Evolutionary conservation across 2,329 filamentous ascomycete genomes (phyloP).

Genomic region (Neofusicoccum parvum): DNA sequence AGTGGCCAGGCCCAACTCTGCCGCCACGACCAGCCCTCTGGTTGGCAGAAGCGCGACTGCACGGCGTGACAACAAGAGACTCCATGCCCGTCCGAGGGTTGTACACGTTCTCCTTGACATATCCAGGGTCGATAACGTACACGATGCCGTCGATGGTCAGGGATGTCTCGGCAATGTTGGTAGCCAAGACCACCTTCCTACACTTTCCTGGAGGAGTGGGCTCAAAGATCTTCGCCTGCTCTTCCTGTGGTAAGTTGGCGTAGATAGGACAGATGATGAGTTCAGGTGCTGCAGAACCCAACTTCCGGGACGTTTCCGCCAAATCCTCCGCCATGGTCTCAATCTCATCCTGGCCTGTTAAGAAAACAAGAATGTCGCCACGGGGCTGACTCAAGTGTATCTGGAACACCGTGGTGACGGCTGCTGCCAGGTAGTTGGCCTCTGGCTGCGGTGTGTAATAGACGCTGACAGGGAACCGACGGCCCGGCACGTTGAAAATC

Average conservation of each 20-base stretch:
- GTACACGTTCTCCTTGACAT: constrained; percentile 93
- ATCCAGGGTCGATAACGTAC: constrained; percentile 93
- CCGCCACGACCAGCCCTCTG: constrained; percentile 92
- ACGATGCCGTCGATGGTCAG: constrained; percentile 95
- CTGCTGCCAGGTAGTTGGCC: constrained; percentile 88
- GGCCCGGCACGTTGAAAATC: constrained; percentile 91
- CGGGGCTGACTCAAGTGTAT: constrained; percentile 82
- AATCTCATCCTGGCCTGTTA: constrained; percentile 96
- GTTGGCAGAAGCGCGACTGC: constrained; percentile 87
- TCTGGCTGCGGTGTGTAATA: constrained; percentile 90
- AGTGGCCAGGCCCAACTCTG: constrained; percentile 88
- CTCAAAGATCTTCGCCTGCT: constrained; percentile 93
- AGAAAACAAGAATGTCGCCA: constrained; percentile 90
- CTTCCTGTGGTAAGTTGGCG: constrained; percentile 84
- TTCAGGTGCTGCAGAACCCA: constrained; percentile 82
- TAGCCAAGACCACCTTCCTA: constrained; percentile 89
- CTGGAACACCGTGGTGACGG: constrained; percentile 91
- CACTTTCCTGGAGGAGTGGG: constrained; percentile 76
- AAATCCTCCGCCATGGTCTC: constrained; percentile 83
- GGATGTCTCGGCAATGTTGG: constrained; percentile 96
- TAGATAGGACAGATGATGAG: constrained; percentile 93
- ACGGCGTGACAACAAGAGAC: constrained; percentile 85
- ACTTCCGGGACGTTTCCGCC: constrained; percentile 80
- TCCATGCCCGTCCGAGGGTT: constrained; percentile 92
- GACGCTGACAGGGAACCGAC: constrained; percentile 85